Percentiles rank a stretch among this genome's conserved stretches.
phyloP scores from a whole-genome alignment of 2,329 filamentous ascomycete species.

The Scedosporium boydii region DNA sequence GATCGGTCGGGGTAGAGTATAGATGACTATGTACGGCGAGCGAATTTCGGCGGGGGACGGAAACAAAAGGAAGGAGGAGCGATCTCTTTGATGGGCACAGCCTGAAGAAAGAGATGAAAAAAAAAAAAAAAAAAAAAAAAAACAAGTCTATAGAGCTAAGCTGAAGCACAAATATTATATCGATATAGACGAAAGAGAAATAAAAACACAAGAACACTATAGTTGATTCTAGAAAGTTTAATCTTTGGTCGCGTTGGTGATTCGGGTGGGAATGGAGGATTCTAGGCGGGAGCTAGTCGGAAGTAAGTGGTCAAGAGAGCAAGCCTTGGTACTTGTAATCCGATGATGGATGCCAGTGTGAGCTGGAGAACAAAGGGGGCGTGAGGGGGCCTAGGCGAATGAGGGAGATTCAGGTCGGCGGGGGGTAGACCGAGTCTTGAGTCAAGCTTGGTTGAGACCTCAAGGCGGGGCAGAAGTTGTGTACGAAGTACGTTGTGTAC shows the following conservation, averaged over 20 bases:
- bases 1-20: neutral
- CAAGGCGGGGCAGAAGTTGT: neutral
- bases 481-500: neutral
- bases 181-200: neutral
- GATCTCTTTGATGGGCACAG: neutral
- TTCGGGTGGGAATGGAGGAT: neutral
- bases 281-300: neutral
- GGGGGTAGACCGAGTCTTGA: no score
- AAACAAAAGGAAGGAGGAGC: neutral
- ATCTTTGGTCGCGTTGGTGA: neutral
- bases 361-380: neutral
- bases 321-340: neutral
- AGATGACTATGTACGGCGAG: neutral
- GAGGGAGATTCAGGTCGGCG: neutral
- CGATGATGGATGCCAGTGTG: neutral
- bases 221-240: slow-evolving; percentile 1
- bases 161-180: neutral
- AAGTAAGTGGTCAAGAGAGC: neutral
- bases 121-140: no score
- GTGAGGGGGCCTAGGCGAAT: neutral
- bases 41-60: neutral
- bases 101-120: neutral
- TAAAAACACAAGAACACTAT: slow-evolving; percentile 1
- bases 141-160: neutral
- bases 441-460: no score